Conservation (phyloP, 2,329 filamentous ascomycete species). For the Onygenales sp. region DNA sequence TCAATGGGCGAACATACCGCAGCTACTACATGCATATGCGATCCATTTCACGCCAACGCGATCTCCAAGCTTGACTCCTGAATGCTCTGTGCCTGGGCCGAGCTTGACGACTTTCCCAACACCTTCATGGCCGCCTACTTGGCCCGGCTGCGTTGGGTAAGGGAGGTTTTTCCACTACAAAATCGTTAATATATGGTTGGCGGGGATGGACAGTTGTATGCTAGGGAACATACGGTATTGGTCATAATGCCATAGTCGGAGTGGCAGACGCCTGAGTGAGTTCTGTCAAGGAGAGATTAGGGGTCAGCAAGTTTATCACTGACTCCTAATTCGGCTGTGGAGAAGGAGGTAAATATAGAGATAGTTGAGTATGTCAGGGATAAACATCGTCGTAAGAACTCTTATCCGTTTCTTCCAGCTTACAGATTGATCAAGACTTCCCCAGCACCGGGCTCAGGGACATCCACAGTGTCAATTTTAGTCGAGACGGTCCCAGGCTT, state of each 20-base stretch:
- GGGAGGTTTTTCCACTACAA: conserved; percentile 48
- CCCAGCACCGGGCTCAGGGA: conserved; percentile 53
- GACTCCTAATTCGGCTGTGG: too few relatives aligned
- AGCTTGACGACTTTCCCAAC: conserved; percentile 57
- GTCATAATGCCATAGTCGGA: conserved; percentile 51
- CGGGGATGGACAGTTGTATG: neutral
- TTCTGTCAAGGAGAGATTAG: conserved; percentile 25
- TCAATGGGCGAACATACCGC: conserved; percentile 26
- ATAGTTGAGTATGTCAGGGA: too few relatives aligned
- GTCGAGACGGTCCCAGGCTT: conserved; percentile 56
- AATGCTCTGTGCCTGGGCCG: conserved; percentile 48
- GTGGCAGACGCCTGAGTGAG: conserved; percentile 58
- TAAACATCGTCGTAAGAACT: neutral
- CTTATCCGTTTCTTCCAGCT: conserved; percentile 4
- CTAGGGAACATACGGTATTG: conserved; percentile 23
- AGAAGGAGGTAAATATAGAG: too few relatives aligned
- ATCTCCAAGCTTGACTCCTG: conserved; percentile 54
- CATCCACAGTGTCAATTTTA: conserved; percentile 54
- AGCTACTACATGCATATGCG: conserved; percentile 46
- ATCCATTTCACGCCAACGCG: conserved; percentile 65
- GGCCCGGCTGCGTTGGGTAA: conserved; percentile 48
- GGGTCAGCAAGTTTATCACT: neutral
- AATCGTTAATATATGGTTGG: neutral
- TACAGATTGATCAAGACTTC: conserved; percentile 56
- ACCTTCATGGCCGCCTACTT: conserved; percentile 62